Percentiles rank a stretch among this genome's conserved stretches.
Conservation (phyloP, 345 rosid genomes). For the Eucalyptus globulus region DNA sequence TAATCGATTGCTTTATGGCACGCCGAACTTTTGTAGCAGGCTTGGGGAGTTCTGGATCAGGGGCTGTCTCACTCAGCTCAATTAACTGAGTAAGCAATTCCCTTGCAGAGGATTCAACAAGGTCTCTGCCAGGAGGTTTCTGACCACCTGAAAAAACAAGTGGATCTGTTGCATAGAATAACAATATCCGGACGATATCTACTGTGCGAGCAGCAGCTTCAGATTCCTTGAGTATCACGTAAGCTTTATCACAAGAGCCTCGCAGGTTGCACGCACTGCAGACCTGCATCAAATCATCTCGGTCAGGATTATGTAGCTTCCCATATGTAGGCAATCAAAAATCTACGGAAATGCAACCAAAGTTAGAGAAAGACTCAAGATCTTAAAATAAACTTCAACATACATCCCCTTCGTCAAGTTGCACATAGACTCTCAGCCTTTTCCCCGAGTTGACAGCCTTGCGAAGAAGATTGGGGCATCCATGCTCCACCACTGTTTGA, state of each 20-base stretch:
- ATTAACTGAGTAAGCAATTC: conserved; percentile 65
- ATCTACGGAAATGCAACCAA: background rate
- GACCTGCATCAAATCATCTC: conserved; percentile 29
- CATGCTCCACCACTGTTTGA: conserved; percentile 54
- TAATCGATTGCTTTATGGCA: conserved; percentile 3
- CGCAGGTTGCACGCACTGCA: conserved; percentile 76
- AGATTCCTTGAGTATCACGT: conserved; percentile 47
- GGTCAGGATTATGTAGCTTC: background rate
- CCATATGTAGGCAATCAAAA: background rate
- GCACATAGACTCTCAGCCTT: conserved; percentile 62
- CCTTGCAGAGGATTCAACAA: conserved; percentile 47
- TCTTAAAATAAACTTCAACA: background rate
- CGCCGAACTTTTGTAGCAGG: conserved; percentile 18
- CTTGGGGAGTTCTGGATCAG: conserved; percentile 38
- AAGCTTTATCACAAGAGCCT: conserved; percentile 88
- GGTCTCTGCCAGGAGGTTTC: conserved; percentile 37
- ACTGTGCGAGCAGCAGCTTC: conserved; percentile 78
- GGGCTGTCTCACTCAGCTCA: conserved; percentile 50
- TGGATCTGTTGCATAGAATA: conserved; percentile 67
- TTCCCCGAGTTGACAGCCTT: conserved; percentile 77
- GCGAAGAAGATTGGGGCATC: conserved; percentile 78
- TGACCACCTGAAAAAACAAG: conserved; percentile 40
- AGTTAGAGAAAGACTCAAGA: background rate
- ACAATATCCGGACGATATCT: conserved; percentile 63
- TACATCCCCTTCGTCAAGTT: conserved; percentile 84